These are phyloP conservation scores for Colletotrichum tofieldiae DNA, from an alignment of 2,329 filamentous ascomycete species.

Conservation along the genomic window DNA sequence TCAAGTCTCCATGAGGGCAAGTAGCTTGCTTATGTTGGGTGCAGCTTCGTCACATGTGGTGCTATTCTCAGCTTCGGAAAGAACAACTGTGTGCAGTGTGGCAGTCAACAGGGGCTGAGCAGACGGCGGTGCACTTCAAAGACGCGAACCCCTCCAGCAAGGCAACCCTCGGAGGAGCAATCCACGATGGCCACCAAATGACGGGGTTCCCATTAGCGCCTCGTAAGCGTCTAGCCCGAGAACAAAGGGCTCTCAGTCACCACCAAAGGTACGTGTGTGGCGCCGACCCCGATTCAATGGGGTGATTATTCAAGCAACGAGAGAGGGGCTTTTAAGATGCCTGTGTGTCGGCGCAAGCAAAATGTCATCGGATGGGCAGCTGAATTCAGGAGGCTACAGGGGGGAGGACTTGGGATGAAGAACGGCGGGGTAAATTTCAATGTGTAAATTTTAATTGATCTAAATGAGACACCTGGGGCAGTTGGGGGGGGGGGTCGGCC, in stretches of 20 bases:
- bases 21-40: conserved; percentile 22
- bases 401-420: conserved; percentile 4
- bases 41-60: conserved; percentile 27
- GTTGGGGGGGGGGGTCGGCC: conserved; percentile 31
- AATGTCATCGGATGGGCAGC: conserved; percentile 32
- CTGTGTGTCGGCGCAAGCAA: conserved; percentile 36
- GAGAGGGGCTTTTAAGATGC: conserved; percentile 1
- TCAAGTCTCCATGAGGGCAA: conserved; percentile 22
- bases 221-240: conserved; percentile 27
- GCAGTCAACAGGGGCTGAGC: conserved; percentile 25
- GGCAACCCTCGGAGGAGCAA: conserved; percentile 9
- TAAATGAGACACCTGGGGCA: conserved; percentile 38
- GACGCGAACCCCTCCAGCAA: conserved; percentile 23
- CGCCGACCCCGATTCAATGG: conserved; percentile 16
- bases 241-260: conserved; percentile 17
- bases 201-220: conserved; percentile 32
- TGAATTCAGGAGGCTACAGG: conserved; percentile 30
- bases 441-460: conserved; percentile 29
- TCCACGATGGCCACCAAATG: conserved; percentile 11
- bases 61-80: conserved; percentile 37
- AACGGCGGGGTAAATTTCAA: conserved; percentile 39
- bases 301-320: not conserved
- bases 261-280: conserved; percentile 21
- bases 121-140: conserved; percentile 36
- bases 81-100: conserved; percentile 8